phyloP scores from a whole-genome alignment of 257 asterid genomes.

The Striga asiatica region DNA sequence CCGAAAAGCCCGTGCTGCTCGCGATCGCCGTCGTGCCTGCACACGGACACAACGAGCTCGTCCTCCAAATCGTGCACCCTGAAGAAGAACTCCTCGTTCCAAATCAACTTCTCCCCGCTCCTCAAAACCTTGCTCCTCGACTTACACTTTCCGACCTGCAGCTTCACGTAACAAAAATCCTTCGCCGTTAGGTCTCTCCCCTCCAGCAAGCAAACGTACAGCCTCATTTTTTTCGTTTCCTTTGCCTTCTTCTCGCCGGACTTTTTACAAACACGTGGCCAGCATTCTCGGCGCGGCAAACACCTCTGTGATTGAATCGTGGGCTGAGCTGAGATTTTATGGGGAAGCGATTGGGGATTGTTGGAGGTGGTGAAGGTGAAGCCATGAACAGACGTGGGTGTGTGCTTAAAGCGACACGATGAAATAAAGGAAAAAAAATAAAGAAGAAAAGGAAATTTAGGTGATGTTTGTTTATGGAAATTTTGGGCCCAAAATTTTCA shows the following conservation, averaged over 20 bases:
- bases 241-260: neutral
- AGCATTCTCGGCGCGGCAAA: neutral
- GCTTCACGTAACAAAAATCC: constrained; percentile 57
- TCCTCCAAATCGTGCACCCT: constrained; percentile 55
- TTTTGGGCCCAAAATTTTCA: too few relatives aligned
- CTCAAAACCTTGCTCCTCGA: constrained; percentile 57
- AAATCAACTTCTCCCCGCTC: constrained; percentile 40
- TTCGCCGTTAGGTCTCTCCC: constrained; percentile 53
- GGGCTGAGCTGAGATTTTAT: constrained; percentile 14
- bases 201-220: constrained; percentile 56
- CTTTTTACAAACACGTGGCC: neutral
- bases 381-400: constrained; percentile 52
- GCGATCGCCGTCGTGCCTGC: constrained; percentile 28
- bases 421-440: neutral
- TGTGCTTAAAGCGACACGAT: constrained; percentile 43
- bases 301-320: neutral
- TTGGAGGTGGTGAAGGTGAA: too few relatives aligned
- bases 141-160: constrained; percentile 53
- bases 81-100: constrained; percentile 89
- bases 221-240: constrained; percentile 29
- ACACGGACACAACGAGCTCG: constrained; percentile 49
- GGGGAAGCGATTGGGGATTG: constrained; percentile 15
- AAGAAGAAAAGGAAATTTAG: neutral
- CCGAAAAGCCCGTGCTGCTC: constrained; percentile 45
- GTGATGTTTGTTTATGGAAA: too few relatives aligned